Percentiles rank a stretch among this genome's conserved stretches.
phyloP scores from a whole-genome alignment of 108 stramenopile genomes.

The Fistulifera solaris region DNA sequence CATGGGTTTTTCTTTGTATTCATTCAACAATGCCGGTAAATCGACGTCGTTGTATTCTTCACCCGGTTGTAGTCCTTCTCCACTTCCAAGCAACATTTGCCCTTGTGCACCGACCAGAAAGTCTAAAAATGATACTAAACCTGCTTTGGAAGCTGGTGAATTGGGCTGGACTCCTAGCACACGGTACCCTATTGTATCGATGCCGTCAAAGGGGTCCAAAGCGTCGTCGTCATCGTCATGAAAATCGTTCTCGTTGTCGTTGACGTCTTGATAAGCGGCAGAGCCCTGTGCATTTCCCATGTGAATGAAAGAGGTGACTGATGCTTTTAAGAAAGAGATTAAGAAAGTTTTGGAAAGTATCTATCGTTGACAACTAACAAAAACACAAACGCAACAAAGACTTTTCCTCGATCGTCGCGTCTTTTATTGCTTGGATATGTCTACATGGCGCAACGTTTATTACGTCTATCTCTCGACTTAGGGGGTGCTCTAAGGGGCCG shows the following conservation, averaged over 20 bases:
- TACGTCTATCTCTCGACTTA: too few species aligned
- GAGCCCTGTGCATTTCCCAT: too few species aligned
- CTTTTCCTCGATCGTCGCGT: too few species aligned
- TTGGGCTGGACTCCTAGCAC: conserved; percentile 93
- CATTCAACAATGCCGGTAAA: conserved; percentile 48
- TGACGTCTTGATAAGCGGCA: background rate
- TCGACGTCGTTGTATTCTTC: conserved; percentile 82
- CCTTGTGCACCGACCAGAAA: conserved; percentile 87
- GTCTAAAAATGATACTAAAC: conserved; percentile 92
- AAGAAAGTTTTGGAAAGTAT: too few species aligned
- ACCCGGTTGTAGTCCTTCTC: conserved; percentile 57
- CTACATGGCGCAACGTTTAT: too few species aligned
- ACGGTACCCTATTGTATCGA: conserved; percentile 85
- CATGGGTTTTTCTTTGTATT: conserved; percentile 38
- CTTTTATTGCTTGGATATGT: too few species aligned
- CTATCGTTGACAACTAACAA: too few species aligned
- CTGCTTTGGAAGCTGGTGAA: conserved; percentile 79
- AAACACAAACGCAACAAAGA: too few species aligned
- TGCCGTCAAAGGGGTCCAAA: conserved; percentile 48
- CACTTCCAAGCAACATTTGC: conserved; percentile 61
- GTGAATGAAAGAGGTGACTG: too few species aligned
- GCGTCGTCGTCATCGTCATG: conserved; percentile 3
- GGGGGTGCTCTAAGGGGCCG: too few species aligned
- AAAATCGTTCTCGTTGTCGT: background rate
- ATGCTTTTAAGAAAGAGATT: too few species aligned